These are phyloP conservation scores for Coemansia sp. DNA, from an alignment of 192 early-diverging fungal species.

Conservation along the genomic window DNA sequence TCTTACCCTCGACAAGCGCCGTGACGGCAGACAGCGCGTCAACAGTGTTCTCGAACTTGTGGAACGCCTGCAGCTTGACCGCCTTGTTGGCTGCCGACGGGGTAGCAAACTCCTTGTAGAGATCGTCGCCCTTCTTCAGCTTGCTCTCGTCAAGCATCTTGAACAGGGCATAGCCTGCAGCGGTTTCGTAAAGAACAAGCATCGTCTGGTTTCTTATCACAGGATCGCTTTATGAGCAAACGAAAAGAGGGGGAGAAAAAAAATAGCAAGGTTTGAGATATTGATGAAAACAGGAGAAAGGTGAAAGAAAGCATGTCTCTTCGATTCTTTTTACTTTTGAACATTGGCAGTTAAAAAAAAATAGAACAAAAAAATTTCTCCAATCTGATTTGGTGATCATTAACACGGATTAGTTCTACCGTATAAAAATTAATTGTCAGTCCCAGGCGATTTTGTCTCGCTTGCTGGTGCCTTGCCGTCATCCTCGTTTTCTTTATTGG, in stretches of 20 bases:
- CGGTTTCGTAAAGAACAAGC: constrained; percentile 96
- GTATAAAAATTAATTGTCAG: neutral
- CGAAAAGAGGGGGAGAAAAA: neutral
- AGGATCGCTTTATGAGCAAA: neutral
- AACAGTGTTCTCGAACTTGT: constrained; percentile 98
- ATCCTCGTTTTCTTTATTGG: neutral
- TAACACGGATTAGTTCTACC: neutral
- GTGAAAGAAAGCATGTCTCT: constrained; percentile 20
- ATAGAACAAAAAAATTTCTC: constrained; percentile 29
- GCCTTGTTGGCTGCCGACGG: constrained; percentile 85
- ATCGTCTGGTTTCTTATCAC: constrained; percentile 37
- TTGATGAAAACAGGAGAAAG: neutral
- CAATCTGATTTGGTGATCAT: constrained; percentile 23
- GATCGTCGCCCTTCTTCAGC: constrained; percentile 79
- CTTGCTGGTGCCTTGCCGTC: neutral
- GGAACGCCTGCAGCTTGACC: constrained; percentile 93
- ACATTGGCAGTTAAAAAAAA: constrained; percentile 2
- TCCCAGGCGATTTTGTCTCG: neutral
- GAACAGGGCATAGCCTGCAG: constrained; percentile 97
- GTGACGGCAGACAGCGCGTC: constrained; percentile 95
- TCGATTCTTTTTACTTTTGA: neutral
- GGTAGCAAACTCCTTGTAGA: constrained; percentile 88
- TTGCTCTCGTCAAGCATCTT: constrained; percentile 89
- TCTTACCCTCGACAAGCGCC: constrained; percentile 94
- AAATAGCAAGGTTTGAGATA: neutral